Conservation (phyloP, 2,329 filamentous ascomycete species). For the Pseudonectria buxi region DNA sequence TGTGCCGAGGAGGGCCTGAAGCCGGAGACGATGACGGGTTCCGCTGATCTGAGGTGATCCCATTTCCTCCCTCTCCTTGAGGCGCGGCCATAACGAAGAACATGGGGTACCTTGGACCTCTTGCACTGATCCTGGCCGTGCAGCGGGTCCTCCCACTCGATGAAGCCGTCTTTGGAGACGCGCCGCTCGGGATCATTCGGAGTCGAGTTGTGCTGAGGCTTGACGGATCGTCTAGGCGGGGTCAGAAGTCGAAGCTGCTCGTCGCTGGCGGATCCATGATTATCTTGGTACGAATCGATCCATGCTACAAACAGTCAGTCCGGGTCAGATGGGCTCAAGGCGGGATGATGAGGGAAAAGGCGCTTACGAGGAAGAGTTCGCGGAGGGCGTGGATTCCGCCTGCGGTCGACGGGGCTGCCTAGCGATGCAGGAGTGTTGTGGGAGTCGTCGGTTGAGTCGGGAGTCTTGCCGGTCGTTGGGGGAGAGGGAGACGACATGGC, state of each 20-base stretch:
- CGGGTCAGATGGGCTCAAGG: conserved; percentile 4
- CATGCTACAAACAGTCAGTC: conserved; percentile 38
- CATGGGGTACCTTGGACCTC: conserved; percentile 35
- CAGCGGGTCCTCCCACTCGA: conserved; percentile 34
- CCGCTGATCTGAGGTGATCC: conserved; percentile 53
- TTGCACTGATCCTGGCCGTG: conserved; percentile 28
- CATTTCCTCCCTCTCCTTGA: conserved; percentile 44
- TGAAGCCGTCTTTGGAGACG: conserved; percentile 42
- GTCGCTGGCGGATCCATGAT: conserved; percentile 31
- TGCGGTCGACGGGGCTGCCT: conserved; percentile 13
- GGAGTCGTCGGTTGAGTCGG: conserved; percentile 15
- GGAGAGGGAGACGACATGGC: conserved; percentile 23
- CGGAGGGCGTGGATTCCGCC: conserved; percentile 15
- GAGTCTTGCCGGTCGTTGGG: conserved; percentile 15
- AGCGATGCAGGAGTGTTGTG: conserved; percentile 15
- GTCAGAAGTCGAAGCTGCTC: conserved; percentile 34
- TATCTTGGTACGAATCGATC: conserved; percentile 42
- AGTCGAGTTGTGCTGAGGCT: conserved; percentile 36
- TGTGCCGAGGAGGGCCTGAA: conserved; percentile 34
- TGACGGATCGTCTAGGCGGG: conserved; percentile 32
- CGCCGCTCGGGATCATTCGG: conserved; percentile 34
- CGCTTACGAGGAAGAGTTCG: conserved; percentile 22
- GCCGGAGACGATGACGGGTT: conserved; percentile 51
- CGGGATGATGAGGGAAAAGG: neutral
- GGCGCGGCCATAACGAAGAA: conserved; percentile 43